Conservation (phyloP, 169 alveolate genomes). For the Cryptosporidium parvum region DNA sequence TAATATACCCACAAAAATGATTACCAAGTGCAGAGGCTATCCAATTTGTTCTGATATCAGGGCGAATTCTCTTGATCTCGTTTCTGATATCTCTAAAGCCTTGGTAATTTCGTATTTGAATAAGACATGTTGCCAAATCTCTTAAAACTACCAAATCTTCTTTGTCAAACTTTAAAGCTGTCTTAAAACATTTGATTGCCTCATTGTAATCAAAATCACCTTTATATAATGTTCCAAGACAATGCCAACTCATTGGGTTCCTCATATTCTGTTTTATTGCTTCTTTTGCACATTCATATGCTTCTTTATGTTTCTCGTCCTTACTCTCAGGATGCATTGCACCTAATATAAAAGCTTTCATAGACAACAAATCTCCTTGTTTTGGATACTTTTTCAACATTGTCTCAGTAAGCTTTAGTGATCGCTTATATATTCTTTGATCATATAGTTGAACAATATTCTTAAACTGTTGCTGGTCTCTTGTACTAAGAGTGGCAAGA, state of each 20-base stretch:
- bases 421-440: conserved; percentile 78
- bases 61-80: conserved; percentile 81
- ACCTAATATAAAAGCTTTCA: conserved; percentile 78
- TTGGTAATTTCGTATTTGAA: conserved; percentile 86
- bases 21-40: conserved; percentile 86
- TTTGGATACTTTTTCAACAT: conserved; percentile 79
- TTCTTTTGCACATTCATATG: conserved; percentile 77
- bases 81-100: conserved; percentile 86
- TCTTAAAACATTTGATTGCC: conserved; percentile 88
- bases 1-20: conserved; percentile 81
- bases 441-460: conserved; percentile 74
- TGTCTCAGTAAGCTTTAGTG: conserved; percentile 77
- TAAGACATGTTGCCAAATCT: conserved; percentile 86
- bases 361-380: conserved; percentile 78
- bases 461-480: conserved; percentile 64
- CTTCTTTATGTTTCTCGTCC: conserved; percentile 77
- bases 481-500: background rate
- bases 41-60: conserved; percentile 85
- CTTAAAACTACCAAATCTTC: conserved; percentile 85
- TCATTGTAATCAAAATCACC: conserved; percentile 87
- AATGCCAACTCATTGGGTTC: conserved; percentile 80
- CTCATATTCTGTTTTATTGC: conserved; percentile 76
- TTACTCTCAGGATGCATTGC: conserved; percentile 54
- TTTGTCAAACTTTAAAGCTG: conserved; percentile 84
- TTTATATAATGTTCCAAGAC: conserved; percentile 77